Conservation (phyloP, 495 filamentous ascomycete genomes). For the Echria macrotheca region DNA sequence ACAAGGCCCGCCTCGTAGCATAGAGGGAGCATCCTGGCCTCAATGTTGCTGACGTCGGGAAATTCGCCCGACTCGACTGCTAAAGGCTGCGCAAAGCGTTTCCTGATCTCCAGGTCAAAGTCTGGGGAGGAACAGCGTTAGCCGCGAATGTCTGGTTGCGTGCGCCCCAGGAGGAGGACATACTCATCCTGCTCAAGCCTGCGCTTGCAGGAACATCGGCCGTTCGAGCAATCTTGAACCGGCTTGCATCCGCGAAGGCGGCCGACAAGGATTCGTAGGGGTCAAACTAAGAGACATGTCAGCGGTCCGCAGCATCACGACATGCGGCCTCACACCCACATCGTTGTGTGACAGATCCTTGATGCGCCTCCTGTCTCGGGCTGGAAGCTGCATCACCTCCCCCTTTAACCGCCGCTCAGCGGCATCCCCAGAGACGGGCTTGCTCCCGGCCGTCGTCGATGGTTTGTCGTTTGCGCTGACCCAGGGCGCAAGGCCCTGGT, state of each 20-base stretch:
- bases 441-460: slow-evolving; percentile 60
- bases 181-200: slow-evolving; percentile 88
- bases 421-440: slow-evolving; percentile 81
- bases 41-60: slow-evolving; percentile 72
- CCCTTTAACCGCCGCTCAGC: slow-evolving; percentile 84
- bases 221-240: slow-evolving; percentile 61
- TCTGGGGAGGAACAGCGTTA: slow-evolving; percentile 43
- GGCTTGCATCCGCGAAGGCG: slow-evolving; percentile 63
- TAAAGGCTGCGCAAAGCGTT: slow-evolving; percentile 82
- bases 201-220: slow-evolving; percentile 77
- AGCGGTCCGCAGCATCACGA: slow-evolving; percentile 2
- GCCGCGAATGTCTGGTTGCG: too few relatives aligned
- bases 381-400: slow-evolving; percentile 88
- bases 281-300: slow-evolving; percentile 50
- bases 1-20: slow-evolving; percentile 87
- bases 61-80: slow-evolving; percentile 90
- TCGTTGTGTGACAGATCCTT: slow-evolving; percentile 65
- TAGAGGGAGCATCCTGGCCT: slow-evolving; percentile 83
- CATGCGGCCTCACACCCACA: slow-evolving; percentile 25
- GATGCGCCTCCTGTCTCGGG: slow-evolving; percentile 77
- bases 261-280: slow-evolving; percentile 57
- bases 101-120: slow-evolving; percentile 87
- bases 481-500: slow-evolving; percentile 89
- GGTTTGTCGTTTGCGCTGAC: slow-evolving; percentile 96
- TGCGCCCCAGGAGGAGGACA: slow-evolving; percentile 21